phyloP scores from a whole-genome alignment of 2,329 filamentous ascomycete species.

The Clonostachys byssicola region DNA sequence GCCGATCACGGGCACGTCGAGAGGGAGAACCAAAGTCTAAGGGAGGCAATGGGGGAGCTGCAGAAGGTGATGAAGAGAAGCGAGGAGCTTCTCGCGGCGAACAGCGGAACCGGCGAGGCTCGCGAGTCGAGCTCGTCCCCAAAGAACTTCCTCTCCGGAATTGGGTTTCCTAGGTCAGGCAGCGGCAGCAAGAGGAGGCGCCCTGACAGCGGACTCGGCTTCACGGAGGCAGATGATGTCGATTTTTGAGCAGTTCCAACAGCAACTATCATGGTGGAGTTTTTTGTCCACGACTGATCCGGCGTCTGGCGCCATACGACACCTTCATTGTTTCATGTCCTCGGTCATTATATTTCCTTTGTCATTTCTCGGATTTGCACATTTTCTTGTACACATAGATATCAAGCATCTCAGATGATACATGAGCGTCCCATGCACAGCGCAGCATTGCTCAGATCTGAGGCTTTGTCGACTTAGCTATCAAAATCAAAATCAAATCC shows the following conservation, averaged over 20 bases:
- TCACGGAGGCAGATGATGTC: constrained; percentile 49
- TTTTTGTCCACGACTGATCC: too few relatives aligned
- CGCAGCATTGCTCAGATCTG: too few relatives aligned
- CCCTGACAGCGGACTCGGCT: constrained; percentile 50
- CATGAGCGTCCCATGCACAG: too few relatives aligned
- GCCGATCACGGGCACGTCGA: constrained; percentile 37
- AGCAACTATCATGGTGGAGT: too few relatives aligned
- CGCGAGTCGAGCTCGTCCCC: not conserved
- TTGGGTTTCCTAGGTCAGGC: constrained; percentile 18
- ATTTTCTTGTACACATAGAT: not conserved
- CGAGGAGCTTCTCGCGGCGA: constrained; percentile 24
- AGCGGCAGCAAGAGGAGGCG: constrained; percentile 35
- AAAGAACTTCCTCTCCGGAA: constrained; percentile 13
- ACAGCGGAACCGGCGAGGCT: not conserved
- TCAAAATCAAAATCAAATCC: too few relatives aligned
- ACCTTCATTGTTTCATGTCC: too few relatives aligned
- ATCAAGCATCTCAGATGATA: too few relatives aligned
- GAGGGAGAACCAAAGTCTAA: constrained; percentile 32
- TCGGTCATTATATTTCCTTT: too few relatives aligned
- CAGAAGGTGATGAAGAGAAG: constrained; percentile 41
- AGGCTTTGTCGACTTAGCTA: too few relatives aligned
- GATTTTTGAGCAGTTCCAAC: constrained; percentile 15
- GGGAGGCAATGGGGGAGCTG: constrained; percentile 43
- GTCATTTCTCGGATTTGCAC: too few relatives aligned
- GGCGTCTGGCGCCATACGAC: too few relatives aligned